A percentile compares a stretch with the other conserved stretches of the same genome.
Evolutionary conservation across 345 rosid genomes (phyloP).

Genomic region (Corchorus olitorius): DNA sequence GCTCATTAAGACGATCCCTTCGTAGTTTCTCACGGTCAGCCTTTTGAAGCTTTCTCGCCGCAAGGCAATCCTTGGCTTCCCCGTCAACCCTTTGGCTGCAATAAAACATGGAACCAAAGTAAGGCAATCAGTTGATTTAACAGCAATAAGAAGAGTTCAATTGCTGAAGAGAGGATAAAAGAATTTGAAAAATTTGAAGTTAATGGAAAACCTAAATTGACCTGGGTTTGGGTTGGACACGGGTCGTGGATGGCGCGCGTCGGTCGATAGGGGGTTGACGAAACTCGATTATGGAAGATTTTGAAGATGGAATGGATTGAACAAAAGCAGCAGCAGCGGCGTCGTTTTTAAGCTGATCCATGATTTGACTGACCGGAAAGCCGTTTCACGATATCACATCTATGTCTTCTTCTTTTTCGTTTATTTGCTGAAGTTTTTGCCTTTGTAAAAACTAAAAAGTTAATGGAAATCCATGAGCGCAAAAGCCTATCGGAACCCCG

Average conservation of each 20-base stretch:
- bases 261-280: slow-evolving; percentile 32
- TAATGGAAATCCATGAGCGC: not conserved
- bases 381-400: not conserved
- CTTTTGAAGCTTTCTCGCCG: slow-evolving; percentile 74
- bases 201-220: not conserved
- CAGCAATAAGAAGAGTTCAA: not conserved
- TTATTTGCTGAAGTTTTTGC: not conserved
- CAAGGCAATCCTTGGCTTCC: slow-evolving; percentile 42
- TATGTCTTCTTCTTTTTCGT: too few species aligned
- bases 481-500: slow-evolving; percentile 4
- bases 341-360: slow-evolving; percentile 25
- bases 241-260: slow-evolving; percentile 18
- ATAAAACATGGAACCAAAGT: not conserved
- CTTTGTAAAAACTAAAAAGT: not conserved
- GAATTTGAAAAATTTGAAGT: too few species aligned
- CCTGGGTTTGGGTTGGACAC: slow-evolving; percentile 32
- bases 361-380: not conserved
- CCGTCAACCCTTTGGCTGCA: slow-evolving; percentile 45
- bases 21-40: slow-evolving; percentile 93
- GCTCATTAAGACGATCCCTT: slow-evolving; percentile 88
- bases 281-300: slow-evolving; percentile 31
- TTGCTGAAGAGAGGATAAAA: not conserved
- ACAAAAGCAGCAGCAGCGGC: slow-evolving; percentile 19
- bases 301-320: slow-evolving; percentile 28
- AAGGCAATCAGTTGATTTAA: not conserved